Base-by-base conservation (phyloP, 176 grass and related monocot species). In the Carex littledalei region DNA sequence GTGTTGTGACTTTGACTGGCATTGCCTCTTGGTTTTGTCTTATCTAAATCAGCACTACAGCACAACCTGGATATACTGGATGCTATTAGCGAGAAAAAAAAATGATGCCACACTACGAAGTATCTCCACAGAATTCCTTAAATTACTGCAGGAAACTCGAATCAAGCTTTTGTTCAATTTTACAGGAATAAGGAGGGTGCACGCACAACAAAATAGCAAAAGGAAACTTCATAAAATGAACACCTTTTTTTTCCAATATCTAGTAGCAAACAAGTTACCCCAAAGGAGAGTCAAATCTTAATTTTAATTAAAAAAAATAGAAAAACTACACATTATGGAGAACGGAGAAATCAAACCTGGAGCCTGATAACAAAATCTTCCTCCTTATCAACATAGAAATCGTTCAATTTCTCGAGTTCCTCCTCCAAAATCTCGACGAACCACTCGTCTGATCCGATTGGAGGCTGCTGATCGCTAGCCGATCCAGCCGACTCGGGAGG, bases 371-470 rank as follows among this genome's bases (percentile, higher is more conserved):
- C 93, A 86, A 95, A 98, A 73, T 94, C 94, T 84, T 95, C 96
- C 88, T 98, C 96, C 85, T 84, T 92, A 82, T 98, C 96, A 35
- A 98, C 92, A 84, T 94, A 98, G 89, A 98, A 95, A 55, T 98
- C 96, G 84, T 98, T 98, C 82, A 95, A 87, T 87, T 95, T 98
- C 24, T 95, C 84, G 10, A 98, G 89, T 88, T 98, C 96, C 60
- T 90, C 72, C 72, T 98, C 87, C 69, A 98, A 90, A 85, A 95
- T 71, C 8, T 90, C 32, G 52, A 94, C 88, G 85, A 98, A 98
- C 89, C 89, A 92, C 86, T 91, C 84, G 50, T 92, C 89, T 17
- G 93, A 90, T 9, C 31, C 84, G 10, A 67, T 61, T 41, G 43
- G 57, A 24, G 75, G 85, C 41, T 22, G 71, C 4, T 63, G 61